A percentile compares a stretch with the other conserved stretches of the same genome.
phyloP scores from a whole-genome alignment of 345 rosid genomes.

The Eucalyptus cloeziana region DNA sequence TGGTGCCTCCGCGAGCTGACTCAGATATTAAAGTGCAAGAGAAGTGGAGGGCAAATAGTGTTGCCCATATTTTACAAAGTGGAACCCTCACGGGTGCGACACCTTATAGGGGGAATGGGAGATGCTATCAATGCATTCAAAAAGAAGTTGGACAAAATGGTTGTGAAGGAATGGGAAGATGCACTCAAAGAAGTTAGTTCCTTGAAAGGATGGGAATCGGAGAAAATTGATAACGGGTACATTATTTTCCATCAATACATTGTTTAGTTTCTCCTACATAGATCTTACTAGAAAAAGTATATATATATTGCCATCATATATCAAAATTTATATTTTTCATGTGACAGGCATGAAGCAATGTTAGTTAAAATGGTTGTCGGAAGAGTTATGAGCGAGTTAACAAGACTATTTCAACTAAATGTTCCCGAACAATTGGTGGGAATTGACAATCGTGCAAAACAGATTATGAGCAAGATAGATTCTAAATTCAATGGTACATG shows the following conservation, averaged over 20 bases:
- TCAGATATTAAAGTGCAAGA: neutral
- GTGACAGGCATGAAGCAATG: neutral
- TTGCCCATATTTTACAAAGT: neutral
- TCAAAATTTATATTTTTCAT: neutral
- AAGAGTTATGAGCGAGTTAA: neutral
- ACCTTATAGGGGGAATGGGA: neutral
- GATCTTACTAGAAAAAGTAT: neutral
- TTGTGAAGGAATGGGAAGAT: neutral
- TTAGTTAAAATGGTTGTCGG: neutral
- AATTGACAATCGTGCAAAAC: neutral
- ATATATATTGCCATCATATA: neutral
- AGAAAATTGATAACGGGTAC: neutral
- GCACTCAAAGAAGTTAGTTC: neutral
- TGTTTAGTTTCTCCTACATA: neutral
- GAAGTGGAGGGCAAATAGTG: neutral
- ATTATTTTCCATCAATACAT: neutral
- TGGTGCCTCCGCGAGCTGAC: neutral
- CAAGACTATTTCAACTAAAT: neutral
- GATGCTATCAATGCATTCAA: neutral
- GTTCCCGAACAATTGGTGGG: neutral
- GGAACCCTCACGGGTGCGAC: neutral
- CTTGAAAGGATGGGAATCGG: neutral
- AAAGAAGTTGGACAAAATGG: neutral
- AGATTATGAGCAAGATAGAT: neutral
- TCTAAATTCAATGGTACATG: neutral